These are phyloP conservation scores for Aspergillus versicolor DNA, from an alignment of 2,329 filamentous ascomycete genomes.

Conservation along the genomic window DNA sequence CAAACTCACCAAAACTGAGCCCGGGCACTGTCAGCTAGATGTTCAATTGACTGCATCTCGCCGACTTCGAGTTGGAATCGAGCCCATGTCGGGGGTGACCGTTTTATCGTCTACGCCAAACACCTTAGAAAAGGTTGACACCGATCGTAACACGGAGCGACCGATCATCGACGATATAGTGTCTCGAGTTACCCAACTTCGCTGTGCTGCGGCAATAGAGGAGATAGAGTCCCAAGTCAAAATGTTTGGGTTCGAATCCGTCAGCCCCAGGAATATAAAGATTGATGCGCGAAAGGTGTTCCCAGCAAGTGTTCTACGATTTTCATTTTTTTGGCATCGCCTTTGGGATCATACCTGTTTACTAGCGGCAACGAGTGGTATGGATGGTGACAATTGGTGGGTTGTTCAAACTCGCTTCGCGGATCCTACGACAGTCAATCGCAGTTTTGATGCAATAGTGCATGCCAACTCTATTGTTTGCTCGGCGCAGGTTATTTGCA, in stretches of 20 bases:
- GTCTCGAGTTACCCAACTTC: conserved; percentile 37
- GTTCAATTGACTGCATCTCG: conserved; percentile 68
- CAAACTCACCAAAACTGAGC: conserved; percentile 59
- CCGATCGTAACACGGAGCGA: conserved; percentile 59
- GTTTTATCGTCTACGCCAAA: conserved; percentile 66
- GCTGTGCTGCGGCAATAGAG: conserved; percentile 40
- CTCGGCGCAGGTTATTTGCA: conserved; percentile 31
- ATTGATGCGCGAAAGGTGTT: conserved; percentile 59
- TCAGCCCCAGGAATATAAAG: conserved; percentile 37
- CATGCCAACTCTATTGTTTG: conserved; percentile 20
- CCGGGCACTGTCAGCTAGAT: conserved; percentile 65
- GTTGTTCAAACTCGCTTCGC: conserved; percentile 50
- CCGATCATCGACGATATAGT: conserved; percentile 43
- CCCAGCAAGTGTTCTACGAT: conserved; percentile 62
- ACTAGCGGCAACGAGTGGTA: conserved; percentile 67
- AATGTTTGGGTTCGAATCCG: conserved; percentile 38
- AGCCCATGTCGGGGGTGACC: conserved; percentile 75
- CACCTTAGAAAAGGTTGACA: conserved; percentile 59
- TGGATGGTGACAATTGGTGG: conserved; percentile 78
- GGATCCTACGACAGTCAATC: conserved; percentile 13
- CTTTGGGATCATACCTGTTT: conserved; percentile 75
- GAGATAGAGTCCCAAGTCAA: conserved; percentile 39
- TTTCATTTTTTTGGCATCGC: conserved; percentile 67
- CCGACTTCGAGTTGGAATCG: conserved; percentile 64
- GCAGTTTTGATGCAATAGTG: conserved; percentile 10